Percentiles rank a stretch among this genome's conserved stretches.
These are phyloP conservation scores for Vaccinium macrocarpon DNA, from an alignment of 148 eudicot species.

Conservation along the genomic window DNA sequence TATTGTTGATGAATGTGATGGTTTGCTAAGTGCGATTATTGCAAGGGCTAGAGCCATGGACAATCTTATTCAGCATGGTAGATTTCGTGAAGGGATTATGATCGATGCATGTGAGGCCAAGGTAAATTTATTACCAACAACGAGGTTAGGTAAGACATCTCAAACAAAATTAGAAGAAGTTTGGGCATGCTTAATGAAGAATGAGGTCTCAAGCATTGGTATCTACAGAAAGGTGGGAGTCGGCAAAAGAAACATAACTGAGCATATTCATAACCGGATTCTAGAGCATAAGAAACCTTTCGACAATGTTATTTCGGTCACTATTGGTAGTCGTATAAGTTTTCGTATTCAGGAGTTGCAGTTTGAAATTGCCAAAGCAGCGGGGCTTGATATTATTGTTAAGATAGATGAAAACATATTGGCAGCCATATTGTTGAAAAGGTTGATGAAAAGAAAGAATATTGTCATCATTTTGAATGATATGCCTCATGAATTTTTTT, in stretches of 20 bases:
- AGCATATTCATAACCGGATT: background rate
- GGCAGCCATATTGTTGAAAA: background rate
- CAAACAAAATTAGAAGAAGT: constrained; percentile 3
- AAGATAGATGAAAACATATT: background rate
- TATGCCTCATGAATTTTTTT: background rate
- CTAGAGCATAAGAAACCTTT: background rate
- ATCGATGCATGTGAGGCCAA: background rate
- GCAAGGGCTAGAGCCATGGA: constrained; percentile 11
- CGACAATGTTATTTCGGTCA: background rate
- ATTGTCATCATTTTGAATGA: constrained; percentile 15
- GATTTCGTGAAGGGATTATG: background rate
- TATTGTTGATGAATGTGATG: constrained; percentile 1
- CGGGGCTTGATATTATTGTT: background rate
- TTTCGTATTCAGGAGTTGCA: background rate
- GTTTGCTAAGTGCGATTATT: constrained; percentile 17
- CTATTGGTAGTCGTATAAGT: background rate
- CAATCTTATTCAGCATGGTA: too few species aligned
- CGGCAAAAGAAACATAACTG: background rate
- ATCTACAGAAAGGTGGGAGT: constrained; percentile 2
- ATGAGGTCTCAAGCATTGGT: constrained; percentile 11
- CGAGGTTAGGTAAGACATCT: background rate
- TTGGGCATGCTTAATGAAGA: background rate
- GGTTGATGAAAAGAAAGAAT: background rate
- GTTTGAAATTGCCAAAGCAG: background rate
- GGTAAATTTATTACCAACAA: background rate